Base-by-base conservation (phyloP, 2,329 filamentous ascomycete genomes). In the Lecanosticta acicola region DNA sequence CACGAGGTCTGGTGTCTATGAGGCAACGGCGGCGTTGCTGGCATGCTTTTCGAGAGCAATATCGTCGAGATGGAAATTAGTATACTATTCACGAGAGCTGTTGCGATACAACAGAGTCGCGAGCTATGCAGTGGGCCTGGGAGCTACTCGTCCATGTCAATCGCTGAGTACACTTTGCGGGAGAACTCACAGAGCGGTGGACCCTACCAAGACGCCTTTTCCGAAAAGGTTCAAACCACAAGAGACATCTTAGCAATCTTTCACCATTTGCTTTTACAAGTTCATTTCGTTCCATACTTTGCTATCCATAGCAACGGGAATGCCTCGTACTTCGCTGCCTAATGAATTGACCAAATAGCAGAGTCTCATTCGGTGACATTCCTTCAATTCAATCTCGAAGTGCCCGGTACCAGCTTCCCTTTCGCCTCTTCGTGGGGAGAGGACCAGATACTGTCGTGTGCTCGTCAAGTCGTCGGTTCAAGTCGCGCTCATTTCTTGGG, bases 401-500 rank as follows among this genome's bases (percentile, higher is more conserved):
- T 29, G 24, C 24, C 24, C 11, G 24, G 24, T 29, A 11, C 7
- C 24, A 29, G 24, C 24, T 5, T 5, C 24, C 11, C 24, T 29
- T 29, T 11, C 11, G 5, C 24, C 24, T 29, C 24, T 29, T 11
- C n/a, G n/a, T n/a, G n/a, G n/a, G n/a, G n/a, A 11, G 7, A 29
- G 24, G 5, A 5, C 11, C 24, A 29, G 11, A 29, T 29, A 29
- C 7, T 29, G 24, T 5, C 24, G 11, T 29, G 24, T 29, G 24
- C 11, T 29, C 24, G 24, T 29, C 24, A 29, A 29, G 24, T 29
- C 35, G 11, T 37, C 35, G 35, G 14, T 37, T 11, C 14, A 37
- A 8, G 3, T 18, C 13, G 35, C 9, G 14, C 35, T 48, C 42
- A 51, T 29, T 51, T 43, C 39, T 48, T 41, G 8, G 51, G 39